Evolutionary conservation across 768 basidiomycete species (phyloP).

Genomic region (Sporobolomyces roseus): DNA sequence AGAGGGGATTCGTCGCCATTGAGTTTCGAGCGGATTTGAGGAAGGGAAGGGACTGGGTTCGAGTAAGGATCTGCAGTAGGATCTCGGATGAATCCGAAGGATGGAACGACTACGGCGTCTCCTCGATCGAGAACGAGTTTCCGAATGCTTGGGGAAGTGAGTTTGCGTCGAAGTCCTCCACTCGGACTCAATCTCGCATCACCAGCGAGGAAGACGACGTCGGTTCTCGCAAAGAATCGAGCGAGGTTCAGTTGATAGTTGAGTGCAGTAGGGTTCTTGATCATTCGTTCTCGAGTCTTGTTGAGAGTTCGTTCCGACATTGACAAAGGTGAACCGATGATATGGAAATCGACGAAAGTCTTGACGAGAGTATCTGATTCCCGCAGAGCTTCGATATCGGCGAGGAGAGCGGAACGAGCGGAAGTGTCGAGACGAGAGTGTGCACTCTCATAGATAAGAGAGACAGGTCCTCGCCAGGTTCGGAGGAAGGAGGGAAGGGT

Average conservation of each 20-base stretch:
- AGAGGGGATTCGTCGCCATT: neutral
- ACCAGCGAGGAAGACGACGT: slow-evolving; percentile 43
- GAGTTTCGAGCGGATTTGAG: slow-evolving; percentile 21
- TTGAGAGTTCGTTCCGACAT: slow-evolving; percentile 25
- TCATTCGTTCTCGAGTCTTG: slow-evolving; percentile 44
- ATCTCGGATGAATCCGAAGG: slow-evolving; percentile 42
- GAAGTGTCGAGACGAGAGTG: slow-evolving; percentile 37
- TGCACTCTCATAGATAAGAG: slow-evolving; percentile 42
- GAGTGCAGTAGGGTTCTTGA: slow-evolving; percentile 38
- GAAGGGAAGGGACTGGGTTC: slow-evolving; percentile 12
- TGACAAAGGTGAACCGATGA: slow-evolving; percentile 38
- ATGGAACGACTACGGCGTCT: slow-evolving; percentile 45
- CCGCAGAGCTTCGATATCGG: slow-evolving; percentile 31
- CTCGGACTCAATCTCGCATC: slow-evolving; percentile 42
- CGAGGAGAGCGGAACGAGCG: slow-evolving; percentile 22
- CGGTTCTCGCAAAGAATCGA: slow-evolving; percentile 45
- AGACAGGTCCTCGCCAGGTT: slow-evolving; percentile 43
- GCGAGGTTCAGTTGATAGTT: slow-evolving; percentile 46
- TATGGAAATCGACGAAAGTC: slow-evolving; percentile 43
- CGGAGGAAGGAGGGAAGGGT: slow-evolving; percentile 41
- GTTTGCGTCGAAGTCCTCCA: slow-evolving; percentile 25
- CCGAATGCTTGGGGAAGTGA: slow-evolving; percentile 4
- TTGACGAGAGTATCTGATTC: slow-evolving; percentile 35
- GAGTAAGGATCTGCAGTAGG: slow-evolving; percentile 10
- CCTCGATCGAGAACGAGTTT: slow-evolving; percentile 39